phyloP scores from a whole-genome alignment of 2,329 filamentous ascomycete genomes.

The Pyrenochaeta sp. region DNA sequence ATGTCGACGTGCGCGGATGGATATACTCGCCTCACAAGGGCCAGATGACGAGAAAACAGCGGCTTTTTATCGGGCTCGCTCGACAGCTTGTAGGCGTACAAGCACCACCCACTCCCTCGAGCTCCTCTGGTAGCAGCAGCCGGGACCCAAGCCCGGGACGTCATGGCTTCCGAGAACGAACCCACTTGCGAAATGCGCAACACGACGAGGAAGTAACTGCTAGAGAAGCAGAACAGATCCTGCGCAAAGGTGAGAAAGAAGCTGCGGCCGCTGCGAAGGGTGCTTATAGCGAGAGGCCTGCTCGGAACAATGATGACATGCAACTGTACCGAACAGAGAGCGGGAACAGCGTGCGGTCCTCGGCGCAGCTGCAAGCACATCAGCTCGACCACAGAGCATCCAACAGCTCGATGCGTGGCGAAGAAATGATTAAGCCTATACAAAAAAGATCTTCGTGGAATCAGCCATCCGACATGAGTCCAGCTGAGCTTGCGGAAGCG shows the following conservation, averaged over 20 bases:
- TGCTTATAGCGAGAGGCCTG: conserved; percentile 74
- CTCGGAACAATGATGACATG: conserved; percentile 55
- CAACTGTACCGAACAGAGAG: conserved; percentile 50
- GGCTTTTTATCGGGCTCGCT: conserved; percentile 85
- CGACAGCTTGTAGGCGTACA: conserved; percentile 88
- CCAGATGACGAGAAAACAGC: conserved; percentile 85
- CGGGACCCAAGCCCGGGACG: conserved; percentile 55
- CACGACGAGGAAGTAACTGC: conserved; percentile 73
- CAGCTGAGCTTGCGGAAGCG: conserved; percentile 78
- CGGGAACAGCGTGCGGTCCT: conserved; percentile 35
- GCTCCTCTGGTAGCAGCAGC: conserved; percentile 53
- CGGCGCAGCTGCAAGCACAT: conserved; percentile 23
- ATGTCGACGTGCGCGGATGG: conserved; percentile 96
- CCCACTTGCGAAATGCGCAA: conserved; percentile 60
- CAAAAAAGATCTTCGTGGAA: conserved; percentile 61
- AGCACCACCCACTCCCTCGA: conserved; percentile 61
- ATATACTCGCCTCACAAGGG: conserved; percentile 87
- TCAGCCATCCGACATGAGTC: conserved; percentile 69
- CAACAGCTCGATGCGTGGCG: conserved; percentile 35
- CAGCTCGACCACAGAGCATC: conserved; percentile 38
- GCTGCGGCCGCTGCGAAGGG: conserved; percentile 74
- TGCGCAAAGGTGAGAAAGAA: conserved; percentile 75
- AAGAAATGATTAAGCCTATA: conserved; percentile 48
- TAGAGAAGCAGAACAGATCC: conserved; percentile 78
- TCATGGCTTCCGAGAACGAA: conserved; percentile 45